Evolutionary conservation across 2,329 filamentous ascomycete genomes (phyloP).

Genomic region (Microcera coccophila): DNA sequence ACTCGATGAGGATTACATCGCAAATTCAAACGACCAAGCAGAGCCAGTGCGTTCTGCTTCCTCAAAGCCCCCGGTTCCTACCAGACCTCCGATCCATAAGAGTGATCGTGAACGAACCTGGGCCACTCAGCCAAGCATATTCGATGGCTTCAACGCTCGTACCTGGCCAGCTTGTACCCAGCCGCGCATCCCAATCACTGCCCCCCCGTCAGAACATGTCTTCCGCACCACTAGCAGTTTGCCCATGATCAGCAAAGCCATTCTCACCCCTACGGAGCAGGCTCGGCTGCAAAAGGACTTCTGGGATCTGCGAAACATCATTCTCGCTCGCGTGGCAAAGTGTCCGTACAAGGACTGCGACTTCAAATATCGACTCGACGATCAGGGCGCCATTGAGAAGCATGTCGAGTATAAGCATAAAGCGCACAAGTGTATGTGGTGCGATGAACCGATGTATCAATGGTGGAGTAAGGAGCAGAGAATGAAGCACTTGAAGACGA

Average conservation of each 20-base stretch:
- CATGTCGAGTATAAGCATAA: conserved; percentile 37
- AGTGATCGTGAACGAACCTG: conserved; percentile 12
- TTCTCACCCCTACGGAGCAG: conserved; percentile 41
- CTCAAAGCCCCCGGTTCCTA: neutral
- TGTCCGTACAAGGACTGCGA: conserved; percentile 40
- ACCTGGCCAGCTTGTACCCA: conserved; percentile 8
- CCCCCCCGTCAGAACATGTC: conserved; percentile 32
- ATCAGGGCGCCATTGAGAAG: conserved; percentile 28
- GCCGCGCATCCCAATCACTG: conserved; percentile 16
- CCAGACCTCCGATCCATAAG: neutral
- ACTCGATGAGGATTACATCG: neutral
- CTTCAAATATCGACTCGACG: conserved; percentile 29
- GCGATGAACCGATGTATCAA: conserved; percentile 28
- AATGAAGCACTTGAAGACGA: conserved; percentile 26
- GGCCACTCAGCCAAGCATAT: conserved; percentile 25
- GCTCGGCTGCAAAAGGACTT: conserved; percentile 29
- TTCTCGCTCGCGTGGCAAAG: conserved; percentile 27
- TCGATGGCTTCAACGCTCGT: conserved; percentile 2
- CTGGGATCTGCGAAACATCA: conserved; percentile 8
- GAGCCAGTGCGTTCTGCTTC: too few relatives aligned
- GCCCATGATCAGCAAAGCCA: conserved; percentile 35
- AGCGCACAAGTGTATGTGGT: conserved; percentile 35
- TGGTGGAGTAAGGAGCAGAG: conserved; percentile 28
- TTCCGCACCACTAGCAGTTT: conserved; percentile 32
- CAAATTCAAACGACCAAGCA: neutral